Evolutionary conservation across 306 rosid species (phyloP).

Genomic region (Canavalia ensiformis): DNA sequence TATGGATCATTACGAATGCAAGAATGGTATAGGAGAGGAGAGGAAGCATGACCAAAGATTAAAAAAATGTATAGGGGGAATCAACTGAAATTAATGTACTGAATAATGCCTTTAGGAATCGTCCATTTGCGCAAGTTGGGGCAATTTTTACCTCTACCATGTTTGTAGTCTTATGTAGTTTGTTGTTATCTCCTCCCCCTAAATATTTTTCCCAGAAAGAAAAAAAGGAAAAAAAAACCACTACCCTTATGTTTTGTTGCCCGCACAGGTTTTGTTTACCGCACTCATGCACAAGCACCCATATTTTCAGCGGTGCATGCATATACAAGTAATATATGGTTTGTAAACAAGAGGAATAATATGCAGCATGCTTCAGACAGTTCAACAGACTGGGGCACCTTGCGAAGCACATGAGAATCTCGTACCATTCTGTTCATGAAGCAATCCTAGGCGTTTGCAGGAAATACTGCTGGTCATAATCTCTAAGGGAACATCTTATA

Average conservation of each 20-base stretch:
- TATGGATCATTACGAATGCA: conserved; percentile 54
- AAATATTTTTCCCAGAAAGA: too few relatives aligned
- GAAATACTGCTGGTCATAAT: conserved; percentile 94
- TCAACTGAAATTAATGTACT: conserved; percentile 20
- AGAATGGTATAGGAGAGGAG: conserved; percentile 38
- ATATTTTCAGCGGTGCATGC: not conserved
- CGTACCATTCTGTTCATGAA: conserved; percentile 93
- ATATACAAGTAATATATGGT: not conserved
- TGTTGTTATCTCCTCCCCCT: too few relatives aligned
- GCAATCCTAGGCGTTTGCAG: conserved; percentile 85
- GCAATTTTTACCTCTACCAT: conserved; percentile 8
- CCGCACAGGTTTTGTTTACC: conserved; percentile 60
- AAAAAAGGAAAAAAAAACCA: not conserved
- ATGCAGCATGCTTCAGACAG: conserved; percentile 92
- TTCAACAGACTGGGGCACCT: conserved; percentile 92
- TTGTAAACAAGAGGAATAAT: conserved; percentile 69
- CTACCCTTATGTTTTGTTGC: not conserved
- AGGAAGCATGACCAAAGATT: conserved; percentile 37
- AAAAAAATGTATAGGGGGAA: conserved; percentile 12
- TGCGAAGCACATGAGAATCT: conserved; percentile 95
- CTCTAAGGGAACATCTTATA: conserved; percentile 91
- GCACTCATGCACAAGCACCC: conserved; percentile 22
- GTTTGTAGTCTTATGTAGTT: too few relatives aligned
- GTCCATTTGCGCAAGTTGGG: conserved; percentile 53
- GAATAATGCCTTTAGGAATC: conserved; percentile 49